Conservation (phyloP, 202 grass and related monocot species). For the Elaeis oleifera region DNA sequence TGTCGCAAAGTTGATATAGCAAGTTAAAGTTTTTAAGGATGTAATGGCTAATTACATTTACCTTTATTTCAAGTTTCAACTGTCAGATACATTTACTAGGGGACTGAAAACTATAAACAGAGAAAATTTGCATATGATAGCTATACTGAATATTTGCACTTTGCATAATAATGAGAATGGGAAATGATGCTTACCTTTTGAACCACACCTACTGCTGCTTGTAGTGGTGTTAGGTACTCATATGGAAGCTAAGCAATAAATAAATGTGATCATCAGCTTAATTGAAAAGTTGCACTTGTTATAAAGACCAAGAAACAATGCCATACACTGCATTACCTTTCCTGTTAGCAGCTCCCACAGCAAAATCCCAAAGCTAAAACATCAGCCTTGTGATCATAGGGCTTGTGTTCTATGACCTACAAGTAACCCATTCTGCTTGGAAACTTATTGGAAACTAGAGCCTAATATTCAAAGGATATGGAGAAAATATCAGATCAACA, state of each 20-base stretch:
- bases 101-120: too few species aligned
- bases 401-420: conserved; percentile 37
- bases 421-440: conserved; percentile 1
- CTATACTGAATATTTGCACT: too few species aligned
- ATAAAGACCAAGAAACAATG: conserved; percentile 2
- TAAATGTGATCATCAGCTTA: conserved; percentile 3
- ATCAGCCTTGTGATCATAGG: conserved; percentile 41
- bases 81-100: too few species aligned
- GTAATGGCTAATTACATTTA: too few species aligned
- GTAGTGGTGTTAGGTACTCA: conserved; percentile 35
- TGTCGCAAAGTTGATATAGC: too few species aligned
- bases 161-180: neutral
- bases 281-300: neutral
- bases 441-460: neutral
- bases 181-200: conserved; percentile 24
- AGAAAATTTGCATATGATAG: too few species aligned
- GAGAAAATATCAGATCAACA: neutral
- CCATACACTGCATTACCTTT: conserved; percentile 22
- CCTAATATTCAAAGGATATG: neutral
- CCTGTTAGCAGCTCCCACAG: conserved; percentile 40
- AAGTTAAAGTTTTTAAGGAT: too few species aligned
- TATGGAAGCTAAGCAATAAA: conserved; percentile 26
- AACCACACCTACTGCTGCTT: conserved; percentile 44
- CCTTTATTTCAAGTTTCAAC: too few species aligned
- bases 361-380: conserved; percentile 42